phyloP scores from a whole-genome alignment of 139 green algal genomes.

The Mesotaenium endlicherianum region DNA sequence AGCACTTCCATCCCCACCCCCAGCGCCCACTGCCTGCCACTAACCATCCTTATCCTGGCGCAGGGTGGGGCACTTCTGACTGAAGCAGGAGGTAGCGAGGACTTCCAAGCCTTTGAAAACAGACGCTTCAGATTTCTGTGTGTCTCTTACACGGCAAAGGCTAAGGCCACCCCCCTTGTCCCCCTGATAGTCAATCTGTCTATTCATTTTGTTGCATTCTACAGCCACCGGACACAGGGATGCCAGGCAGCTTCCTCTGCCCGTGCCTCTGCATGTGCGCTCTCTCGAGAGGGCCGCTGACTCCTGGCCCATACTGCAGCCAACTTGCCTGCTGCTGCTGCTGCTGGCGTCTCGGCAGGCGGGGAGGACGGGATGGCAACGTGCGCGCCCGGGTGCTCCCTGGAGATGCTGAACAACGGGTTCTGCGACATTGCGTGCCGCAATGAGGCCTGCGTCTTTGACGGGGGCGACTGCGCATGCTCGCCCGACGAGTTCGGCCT shows the following conservation, averaged over 20 bases:
- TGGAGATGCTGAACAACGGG: constrained; percentile 17
- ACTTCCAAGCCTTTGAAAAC: no score
- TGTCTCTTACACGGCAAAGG: no score
- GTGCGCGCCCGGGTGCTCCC: not conserved
- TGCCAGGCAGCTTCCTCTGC: not conserved
- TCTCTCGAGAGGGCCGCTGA: not conserved
- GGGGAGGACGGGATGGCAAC: not conserved
- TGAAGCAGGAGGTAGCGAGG: no score
- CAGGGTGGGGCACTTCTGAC: not conserved
- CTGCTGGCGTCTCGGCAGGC: not conserved
- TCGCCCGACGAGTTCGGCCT: not conserved
- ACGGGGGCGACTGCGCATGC: constrained; percentile 29
- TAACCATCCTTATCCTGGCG: not conserved
- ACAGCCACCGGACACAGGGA: not conserved
- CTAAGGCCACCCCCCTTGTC: no score
- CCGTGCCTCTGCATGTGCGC: not conserved
- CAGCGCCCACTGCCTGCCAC: not conserved
- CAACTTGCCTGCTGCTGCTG: not conserved
- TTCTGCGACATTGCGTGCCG: constrained; percentile 27
- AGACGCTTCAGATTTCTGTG: no score
- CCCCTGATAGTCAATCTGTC: no score
- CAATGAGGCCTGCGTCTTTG: constrained; percentile 15
- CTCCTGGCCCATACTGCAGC: not conserved
- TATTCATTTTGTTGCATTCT: not conserved
- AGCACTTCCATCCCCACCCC: not conserved